phyloP scores from a whole-genome alignment of 441 rosid genomes.

The Gossypium schwendimanii region DNA sequence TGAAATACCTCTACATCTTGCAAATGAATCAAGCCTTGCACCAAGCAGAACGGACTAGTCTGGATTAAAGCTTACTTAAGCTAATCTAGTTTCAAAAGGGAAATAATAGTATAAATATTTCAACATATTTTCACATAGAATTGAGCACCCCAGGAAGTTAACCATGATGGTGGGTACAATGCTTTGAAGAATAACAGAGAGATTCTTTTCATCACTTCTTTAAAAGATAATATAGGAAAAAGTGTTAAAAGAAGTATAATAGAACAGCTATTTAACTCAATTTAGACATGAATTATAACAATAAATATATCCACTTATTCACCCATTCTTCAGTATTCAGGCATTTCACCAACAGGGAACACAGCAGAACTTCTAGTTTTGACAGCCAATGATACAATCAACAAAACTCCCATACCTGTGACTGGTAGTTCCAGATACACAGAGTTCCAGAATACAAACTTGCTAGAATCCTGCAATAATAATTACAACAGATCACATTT shows the following conservation, averaged over 20 bases:
- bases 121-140: not conserved
- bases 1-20: not conserved
- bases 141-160: not conserved
- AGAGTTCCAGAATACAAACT: conserved; percentile 75
- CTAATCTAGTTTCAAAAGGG: not conserved
- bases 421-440: conserved; percentile 72
- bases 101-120: too few relatives aligned
- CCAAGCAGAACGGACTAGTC: not conserved
- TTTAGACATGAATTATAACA: not conserved
- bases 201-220: not conserved
- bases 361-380: not conserved
- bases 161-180: not conserved
- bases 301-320: not conserved
- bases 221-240: not conserved
- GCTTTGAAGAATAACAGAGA: not conserved
- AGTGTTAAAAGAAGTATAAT: not conserved
- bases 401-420: conserved; percentile 45
- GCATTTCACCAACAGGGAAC: not conserved
- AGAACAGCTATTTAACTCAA: not conserved
- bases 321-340: not conserved
- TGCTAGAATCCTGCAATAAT: conserved; percentile 51
- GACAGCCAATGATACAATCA: not conserved
- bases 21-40: not conserved
- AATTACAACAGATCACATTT: not conserved
- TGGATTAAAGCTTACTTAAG: not conserved